Percentiles rank a stretch among this genome's conserved stretches.
Conservation (phyloP, 106 monocot genomes). For the Acorus calamus region DNA sequence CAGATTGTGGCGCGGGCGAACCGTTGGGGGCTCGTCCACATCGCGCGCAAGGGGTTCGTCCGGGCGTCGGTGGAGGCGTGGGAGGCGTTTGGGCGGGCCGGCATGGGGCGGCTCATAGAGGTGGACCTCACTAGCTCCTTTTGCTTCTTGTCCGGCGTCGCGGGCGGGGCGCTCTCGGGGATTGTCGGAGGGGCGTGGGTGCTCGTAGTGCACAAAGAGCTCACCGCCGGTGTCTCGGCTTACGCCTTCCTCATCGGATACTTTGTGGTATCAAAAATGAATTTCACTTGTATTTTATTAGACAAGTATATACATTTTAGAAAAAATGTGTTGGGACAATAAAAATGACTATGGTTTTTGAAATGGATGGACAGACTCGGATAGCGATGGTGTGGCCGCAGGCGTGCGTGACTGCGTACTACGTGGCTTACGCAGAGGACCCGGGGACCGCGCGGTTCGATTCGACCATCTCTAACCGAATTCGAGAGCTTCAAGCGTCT, state of each 20-base stretch:
- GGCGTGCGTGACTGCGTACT: slow-evolving; percentile 15
- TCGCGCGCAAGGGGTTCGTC: slow-evolving; percentile 40
- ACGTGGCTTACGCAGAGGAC: slow-evolving; percentile 17
- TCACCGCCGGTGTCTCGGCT: neutral
- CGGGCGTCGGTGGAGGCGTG: slow-evolving; percentile 45
- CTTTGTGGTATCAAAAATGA: slow-evolving; percentile 2
- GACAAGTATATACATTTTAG: too few species aligned
- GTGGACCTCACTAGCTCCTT: slow-evolving; percentile 21
- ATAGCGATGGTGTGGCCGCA: slow-evolving; percentile 21
- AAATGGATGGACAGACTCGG: slow-evolving; percentile 3
- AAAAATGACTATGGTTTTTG: too few species aligned
- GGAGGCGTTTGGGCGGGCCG: slow-evolving; percentile 12
- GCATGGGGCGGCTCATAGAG: slow-evolving; percentile 11
- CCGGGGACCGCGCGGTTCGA: slow-evolving; percentile 1
- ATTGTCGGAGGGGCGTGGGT: slow-evolving; percentile 9
- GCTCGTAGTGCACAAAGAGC: neutral
- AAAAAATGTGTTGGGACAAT: too few species aligned
- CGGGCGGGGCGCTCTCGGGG: slow-evolving; percentile 4
- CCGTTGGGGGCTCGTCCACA: slow-evolving; percentile 64
- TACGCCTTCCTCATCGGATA: slow-evolving; percentile 21
- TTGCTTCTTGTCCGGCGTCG: slow-evolving; percentile 19
- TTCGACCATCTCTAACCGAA: neutral
- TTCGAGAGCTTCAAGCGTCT: neutral
- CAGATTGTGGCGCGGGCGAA: slow-evolving; percentile 32
- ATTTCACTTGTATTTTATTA: too few species aligned